phyloP scores from a whole-genome alignment of 1,284 basidiomycete species.

The Rugosomyces carneus region DNA sequence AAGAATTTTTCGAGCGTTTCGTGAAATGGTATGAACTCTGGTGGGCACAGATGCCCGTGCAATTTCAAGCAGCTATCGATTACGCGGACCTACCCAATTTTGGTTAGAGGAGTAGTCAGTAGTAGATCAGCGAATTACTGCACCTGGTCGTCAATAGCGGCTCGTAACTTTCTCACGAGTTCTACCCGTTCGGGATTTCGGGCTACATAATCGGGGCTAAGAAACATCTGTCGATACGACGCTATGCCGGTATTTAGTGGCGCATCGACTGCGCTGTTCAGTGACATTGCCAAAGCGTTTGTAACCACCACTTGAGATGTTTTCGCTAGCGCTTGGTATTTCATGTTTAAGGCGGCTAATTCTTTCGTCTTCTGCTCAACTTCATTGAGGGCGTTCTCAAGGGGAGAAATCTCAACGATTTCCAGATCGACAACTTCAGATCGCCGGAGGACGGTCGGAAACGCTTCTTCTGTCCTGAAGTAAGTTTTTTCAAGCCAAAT shows the following conservation, averaged over 20 bases:
- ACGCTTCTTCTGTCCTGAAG: constrained; percentile 81
- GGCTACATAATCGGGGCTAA: constrained; percentile 62
- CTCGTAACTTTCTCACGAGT: constrained; percentile 64
- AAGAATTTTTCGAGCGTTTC: constrained; percentile 87
- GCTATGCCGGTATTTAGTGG: constrained; percentile 74
- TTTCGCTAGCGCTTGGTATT: constrained; percentile 74
- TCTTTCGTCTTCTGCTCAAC: constrained; percentile 77
- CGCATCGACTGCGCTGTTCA: constrained; percentile 86
- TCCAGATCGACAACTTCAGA: constrained; percentile 82
- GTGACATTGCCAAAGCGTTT: constrained; percentile 80
- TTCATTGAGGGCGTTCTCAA: constrained; percentile 80
- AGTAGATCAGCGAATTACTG: constrained; percentile 15
- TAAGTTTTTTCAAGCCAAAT: constrained; percentile 87
- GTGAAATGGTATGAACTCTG: constrained; percentile 89
- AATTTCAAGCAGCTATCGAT: constrained; percentile 82
- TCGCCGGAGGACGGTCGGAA: constrained; percentile 88
- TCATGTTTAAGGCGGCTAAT: constrained; percentile 60
- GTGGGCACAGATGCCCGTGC: constrained; percentile 77
- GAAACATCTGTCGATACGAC: constrained; percentile 74
- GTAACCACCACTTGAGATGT: constrained; percentile 70
- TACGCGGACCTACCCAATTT: constrained; percentile 52
- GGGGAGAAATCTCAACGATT: constrained; percentile 78
- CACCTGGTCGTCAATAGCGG: constrained; percentile 81
- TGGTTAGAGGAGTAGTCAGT: constrained; percentile 8
- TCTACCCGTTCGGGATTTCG: constrained; percentile 68